phyloP scores from a whole-genome alignment of 164 flowering plant genomes.

The Piper longum region DNA sequence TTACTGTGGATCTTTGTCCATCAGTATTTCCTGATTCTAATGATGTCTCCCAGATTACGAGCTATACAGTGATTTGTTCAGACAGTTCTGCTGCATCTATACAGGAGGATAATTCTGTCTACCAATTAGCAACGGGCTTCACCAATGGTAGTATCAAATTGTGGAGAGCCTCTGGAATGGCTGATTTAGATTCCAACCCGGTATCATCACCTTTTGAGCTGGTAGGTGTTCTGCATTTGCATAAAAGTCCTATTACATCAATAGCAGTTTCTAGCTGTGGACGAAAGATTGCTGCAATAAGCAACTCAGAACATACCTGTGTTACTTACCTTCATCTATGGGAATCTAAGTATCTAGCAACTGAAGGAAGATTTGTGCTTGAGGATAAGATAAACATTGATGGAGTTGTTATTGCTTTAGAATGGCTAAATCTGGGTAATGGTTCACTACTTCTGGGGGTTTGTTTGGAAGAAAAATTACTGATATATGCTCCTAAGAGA shows the following conservation, averaged over 20 bases:
- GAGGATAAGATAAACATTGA: constrained; percentile 50
- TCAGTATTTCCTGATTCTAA: constrained; percentile 45
- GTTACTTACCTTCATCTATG: constrained; percentile 40
- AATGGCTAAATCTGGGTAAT: constrained; percentile 55
- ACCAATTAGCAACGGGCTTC: constrained; percentile 73
- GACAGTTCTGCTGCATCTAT: constrained; percentile 16
- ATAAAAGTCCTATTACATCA: constrained; percentile 39
- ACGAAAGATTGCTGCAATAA: constrained; percentile 59
- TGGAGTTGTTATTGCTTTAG: constrained; percentile 35
- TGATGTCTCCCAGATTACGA: constrained; percentile 36
- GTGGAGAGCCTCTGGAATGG: constrained; percentile 45
- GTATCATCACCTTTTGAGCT: constrained; percentile 45
- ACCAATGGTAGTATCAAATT: constrained; percentile 66
- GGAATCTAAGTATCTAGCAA: constrained; percentile 37
- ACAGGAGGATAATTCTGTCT: constrained; percentile 21
- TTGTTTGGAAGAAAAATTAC: constrained; percentile 51
- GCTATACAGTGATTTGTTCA: constrained; percentile 45
- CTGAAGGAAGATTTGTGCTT: constrained; percentile 41
- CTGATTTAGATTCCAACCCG: constrained; percentile 10
- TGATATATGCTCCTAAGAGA: constrained; percentile 38
- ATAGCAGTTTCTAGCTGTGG: constrained; percentile 50
- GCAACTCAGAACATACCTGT: constrained; percentile 16
- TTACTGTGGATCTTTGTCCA: constrained; percentile 39
- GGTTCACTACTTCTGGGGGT: constrained; percentile 71
- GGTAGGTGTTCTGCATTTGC: constrained; percentile 48